These are phyloP conservation scores for Daldinia concentrica DNA, from an alignment of 495 filamentous ascomycete species.

Conservation along the genomic window DNA sequence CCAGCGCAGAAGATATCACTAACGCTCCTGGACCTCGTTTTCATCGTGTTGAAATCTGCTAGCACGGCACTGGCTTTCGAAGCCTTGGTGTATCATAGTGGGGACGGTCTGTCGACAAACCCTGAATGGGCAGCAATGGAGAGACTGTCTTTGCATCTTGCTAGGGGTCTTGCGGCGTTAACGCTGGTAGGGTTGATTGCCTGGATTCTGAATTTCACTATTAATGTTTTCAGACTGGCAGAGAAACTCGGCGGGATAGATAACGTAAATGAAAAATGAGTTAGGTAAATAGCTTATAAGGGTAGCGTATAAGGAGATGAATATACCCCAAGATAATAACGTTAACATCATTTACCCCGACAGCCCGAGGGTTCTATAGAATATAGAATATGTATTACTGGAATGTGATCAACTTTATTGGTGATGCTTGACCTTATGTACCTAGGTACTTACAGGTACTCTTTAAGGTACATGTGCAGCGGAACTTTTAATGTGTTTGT, in stretches of 20 bases:
- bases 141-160: constrained; percentile 68
- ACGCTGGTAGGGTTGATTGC: constrained; percentile 84
- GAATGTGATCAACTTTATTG: background rate
- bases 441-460: too few species aligned
- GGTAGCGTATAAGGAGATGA: constrained; percentile 21
- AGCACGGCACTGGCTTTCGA: constrained; percentile 91
- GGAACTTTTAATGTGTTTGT: too few species aligned
- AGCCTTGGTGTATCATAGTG: constrained; percentile 74
- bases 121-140: constrained; percentile 27
- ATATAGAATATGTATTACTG: too few species aligned
- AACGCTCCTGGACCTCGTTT: constrained; percentile 89
- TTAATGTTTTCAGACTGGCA: constrained; percentile 87
- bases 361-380: background rate
- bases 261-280: constrained; percentile 49
- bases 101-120: constrained; percentile 30
- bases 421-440: background rate
- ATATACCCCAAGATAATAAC: constrained; percentile 24
- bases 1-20: constrained; percentile 85
- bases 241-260: constrained; percentile 71
- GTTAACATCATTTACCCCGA: background rate
- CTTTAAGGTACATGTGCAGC: too few species aligned
- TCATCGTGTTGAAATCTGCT: constrained; percentile 94
- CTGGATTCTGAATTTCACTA: constrained; percentile 89
- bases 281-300: constrained; percentile 20
- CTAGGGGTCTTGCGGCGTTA: constrained; percentile 81